Base-by-base conservation (phyloP, 129 eudicot species). In the Calendula officinalis region DNA sequence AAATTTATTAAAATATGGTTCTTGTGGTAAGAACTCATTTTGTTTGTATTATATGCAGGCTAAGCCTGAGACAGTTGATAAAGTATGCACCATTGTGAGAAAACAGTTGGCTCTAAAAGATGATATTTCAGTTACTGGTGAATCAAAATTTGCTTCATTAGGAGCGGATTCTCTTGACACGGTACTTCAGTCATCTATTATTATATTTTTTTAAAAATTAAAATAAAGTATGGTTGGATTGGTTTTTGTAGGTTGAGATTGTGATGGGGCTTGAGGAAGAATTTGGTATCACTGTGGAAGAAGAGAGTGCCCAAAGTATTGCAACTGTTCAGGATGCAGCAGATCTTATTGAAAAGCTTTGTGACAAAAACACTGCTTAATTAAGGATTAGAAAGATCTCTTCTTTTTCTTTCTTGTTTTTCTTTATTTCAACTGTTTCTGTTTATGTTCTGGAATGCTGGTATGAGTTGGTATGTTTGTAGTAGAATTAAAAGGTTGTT, bases 91-190 rank as follows among this genome's bases (percentile, higher is more conserved):
- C 14, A 90, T 90, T 17, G 97, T 90, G 81, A 86, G 77, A 76
- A 82, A 86, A 57, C 95, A 86, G 67, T 84, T 90, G 33, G 97
- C 97, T 64, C 75, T 90, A 16, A 61, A 78, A 17, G 89, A 59
- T 16, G 81, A 72, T 15, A 43, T 76, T 34, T 48, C 65, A 43
- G 91, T 90, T 27, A 66, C 48, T 37, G 94, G 95, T 53, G 86
- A 86, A 46, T 78, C 97, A 7, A 81, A 72, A 36, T 86, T 90
- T 42, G 74, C 89, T 27, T 50, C 84, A 3, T 84, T 90, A 35
- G 97, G 97, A 71, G 95, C 97, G 69, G 97, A 90, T 77, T 90
- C 97, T 62, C 95, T 90, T 5, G 97, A 90, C 80, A 86, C 95
- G 71, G 97, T 90, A 86, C 66, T 45, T 5, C 40, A 40, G 0